Conservation (phyloP, 108 stramenopile species). For the Cyclotella atomus region DNA sequence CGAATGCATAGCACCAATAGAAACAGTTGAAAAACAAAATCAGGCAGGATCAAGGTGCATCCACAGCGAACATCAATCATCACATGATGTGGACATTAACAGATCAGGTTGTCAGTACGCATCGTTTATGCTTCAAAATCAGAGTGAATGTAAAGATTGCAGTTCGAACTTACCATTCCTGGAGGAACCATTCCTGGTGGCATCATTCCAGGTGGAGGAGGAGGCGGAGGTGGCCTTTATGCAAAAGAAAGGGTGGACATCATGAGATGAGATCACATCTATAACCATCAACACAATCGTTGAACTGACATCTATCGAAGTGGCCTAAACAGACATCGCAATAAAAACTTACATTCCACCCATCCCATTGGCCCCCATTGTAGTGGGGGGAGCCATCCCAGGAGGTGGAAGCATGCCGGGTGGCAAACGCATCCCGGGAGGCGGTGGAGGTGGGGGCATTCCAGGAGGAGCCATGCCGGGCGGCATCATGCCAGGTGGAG, state of each 20-base stretch:
- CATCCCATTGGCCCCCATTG: slow-evolving; percentile 6
- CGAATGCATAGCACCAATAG: too few relatives aligned
- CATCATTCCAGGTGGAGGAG: slow-evolving; percentile 59
- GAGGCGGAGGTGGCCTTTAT: slow-evolving; percentile 13
- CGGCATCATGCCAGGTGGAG: slow-evolving; percentile 27
- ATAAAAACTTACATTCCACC: slow-evolving; percentile 16
- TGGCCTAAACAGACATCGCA: too few relatives aligned
- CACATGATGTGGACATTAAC: too few relatives aligned
- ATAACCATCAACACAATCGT: not conserved
- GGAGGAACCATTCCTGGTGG: slow-evolving; percentile 52
- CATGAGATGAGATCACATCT: not conserved
- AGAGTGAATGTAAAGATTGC: too few relatives aligned
- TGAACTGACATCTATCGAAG: too few relatives aligned
- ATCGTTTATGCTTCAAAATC: slow-evolving; percentile 4
- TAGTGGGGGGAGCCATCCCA: slow-evolving; percentile 32
- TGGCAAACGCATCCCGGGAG: slow-evolving; percentile 38
- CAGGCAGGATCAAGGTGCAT: too few relatives aligned
- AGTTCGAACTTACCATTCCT: slow-evolving; percentile 19
- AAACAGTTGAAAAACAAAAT: too few relatives aligned
- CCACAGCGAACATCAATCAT: too few relatives aligned
- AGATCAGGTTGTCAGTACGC: too few relatives aligned
- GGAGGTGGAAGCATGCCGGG: slow-evolving; percentile 41
- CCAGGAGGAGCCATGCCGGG: too few relatives aligned
- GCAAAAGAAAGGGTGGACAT: not conserved
- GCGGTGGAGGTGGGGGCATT: slow-evolving; percentile 42